Base-by-base conservation (phyloP, 1,284 basidiomycete species). In the Ceratobasidium sp. region DNA sequence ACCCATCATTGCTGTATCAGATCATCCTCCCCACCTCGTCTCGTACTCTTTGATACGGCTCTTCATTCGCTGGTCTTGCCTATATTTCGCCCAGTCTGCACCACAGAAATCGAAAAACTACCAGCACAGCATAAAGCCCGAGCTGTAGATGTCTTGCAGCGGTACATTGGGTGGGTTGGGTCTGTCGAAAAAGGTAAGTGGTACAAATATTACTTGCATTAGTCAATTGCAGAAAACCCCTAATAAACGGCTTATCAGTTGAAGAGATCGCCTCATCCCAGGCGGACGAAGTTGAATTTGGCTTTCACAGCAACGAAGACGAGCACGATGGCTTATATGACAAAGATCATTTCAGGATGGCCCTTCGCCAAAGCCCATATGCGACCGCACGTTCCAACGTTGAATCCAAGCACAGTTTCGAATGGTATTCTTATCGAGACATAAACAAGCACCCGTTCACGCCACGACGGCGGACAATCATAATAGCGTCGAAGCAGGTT, bases 51-150 rank as follows among this genome's bases (percentile, higher is more conserved):
- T 78, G 91, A 93, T 79, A 88, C 89, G 29, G 83, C 83, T 17
- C 78, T 93, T n/a, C 83, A 86, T 64, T 77, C 83, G 1, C 80
- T 93, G 33, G 87, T 83, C 76, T 83, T 92, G 2, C 91, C 91
- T 0, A 82, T 92, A 11, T 54, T 67, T 19, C 66, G 51, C 9
- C 31, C 69, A 9, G 22, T 66, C 53, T 45, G 44, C 41, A 24
- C 31, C 22, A 19, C 57, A 36, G 24, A 63, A 9, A 54, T 62
- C 19, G n/a, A 15, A 7, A 74, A 29, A 2, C 29, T 65, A 27
- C 51, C 54, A 22, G 22, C 27, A 9, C 24, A 47, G n/a, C 64
- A 63, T 7, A 53, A 69, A 53, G 51, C n/a, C 45, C 59, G 19
- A 27, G 69, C 27, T 44, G 62, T 29, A 60, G 59, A 60, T n/a